These are phyloP conservation scores for Saccharomycopsis selenospora DNA, from an alignment of 805 yeast genomes.

Conservation along the genomic window DNA sequence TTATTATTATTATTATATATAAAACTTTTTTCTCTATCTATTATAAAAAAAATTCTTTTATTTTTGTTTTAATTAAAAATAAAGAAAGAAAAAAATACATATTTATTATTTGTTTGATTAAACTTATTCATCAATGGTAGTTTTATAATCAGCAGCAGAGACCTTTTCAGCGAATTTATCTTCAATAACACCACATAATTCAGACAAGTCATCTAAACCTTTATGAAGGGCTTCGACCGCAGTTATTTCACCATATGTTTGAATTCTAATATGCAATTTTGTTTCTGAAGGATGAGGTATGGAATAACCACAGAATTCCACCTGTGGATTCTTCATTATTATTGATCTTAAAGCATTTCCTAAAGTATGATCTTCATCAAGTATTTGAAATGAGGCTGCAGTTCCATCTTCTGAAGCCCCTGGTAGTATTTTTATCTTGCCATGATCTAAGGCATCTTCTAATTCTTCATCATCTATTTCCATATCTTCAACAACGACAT, in stretches of 20 bases:
- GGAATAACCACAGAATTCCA: conserved; percentile 96
- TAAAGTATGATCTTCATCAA: conserved; percentile 92
- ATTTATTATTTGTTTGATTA: no score
- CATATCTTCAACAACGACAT: conserved; percentile 19
- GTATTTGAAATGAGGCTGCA: conserved; percentile 88
- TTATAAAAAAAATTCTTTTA: no score
- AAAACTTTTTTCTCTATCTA: no score
- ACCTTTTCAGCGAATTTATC: conserved; percentile 65
- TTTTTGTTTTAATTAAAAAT: no score
- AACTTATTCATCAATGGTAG: neutral
- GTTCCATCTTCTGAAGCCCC: conserved; percentile 91
- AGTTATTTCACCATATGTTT: conserved; percentile 77
- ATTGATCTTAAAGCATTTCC: conserved; percentile 92
- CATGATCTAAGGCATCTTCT: conserved; percentile 44
- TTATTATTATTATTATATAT: no score
- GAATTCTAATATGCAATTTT: conserved; percentile 82
- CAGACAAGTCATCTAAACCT: conserved; percentile 80
- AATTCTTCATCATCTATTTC: conserved; percentile 32
- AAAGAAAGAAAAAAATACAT: no score
- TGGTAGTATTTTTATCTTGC: conserved; percentile 62
- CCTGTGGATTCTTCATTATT: conserved; percentile 96
- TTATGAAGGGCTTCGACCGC: conserved; percentile 91
- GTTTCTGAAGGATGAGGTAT: conserved; percentile 97
- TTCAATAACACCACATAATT: conserved; percentile 78
- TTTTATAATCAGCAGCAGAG: conserved; percentile 8